Evolutionary conservation across 2,329 filamentous ascomycete species (phyloP).

Genomic region (Apiospora aurea): DNA sequence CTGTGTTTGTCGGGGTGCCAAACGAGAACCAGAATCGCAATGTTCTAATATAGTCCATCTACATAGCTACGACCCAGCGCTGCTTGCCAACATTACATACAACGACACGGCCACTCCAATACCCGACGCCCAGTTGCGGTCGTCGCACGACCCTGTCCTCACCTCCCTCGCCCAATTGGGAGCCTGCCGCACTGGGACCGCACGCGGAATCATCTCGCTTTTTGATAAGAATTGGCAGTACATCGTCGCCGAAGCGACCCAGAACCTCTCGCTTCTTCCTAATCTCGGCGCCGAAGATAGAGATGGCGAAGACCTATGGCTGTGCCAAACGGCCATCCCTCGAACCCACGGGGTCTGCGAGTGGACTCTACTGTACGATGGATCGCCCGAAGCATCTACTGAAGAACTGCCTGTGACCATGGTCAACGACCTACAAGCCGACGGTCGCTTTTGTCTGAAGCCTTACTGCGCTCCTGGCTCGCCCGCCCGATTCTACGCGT

Average conservation of each 20-base stretch:
- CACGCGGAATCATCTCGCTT: constrained; percentile 55
- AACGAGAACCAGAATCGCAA: background rate
- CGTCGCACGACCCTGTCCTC: constrained; percentile 37
- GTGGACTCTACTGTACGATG: constrained; percentile 1
- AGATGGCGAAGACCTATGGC: constrained; percentile 29
- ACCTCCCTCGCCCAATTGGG: constrained; percentile 59
- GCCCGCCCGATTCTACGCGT: constrained; percentile 29
- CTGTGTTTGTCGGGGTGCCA: background rate
- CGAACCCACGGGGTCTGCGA: constrained; percentile 40
- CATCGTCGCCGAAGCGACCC: constrained; percentile 59
- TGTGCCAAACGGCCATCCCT: constrained; percentile 40
- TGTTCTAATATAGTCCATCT: background rate
- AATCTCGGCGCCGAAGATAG: constrained; percentile 26
- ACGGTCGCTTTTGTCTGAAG: background rate
- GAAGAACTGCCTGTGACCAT: background rate
- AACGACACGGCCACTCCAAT: background rate
- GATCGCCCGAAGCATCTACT: no score
- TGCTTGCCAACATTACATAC: background rate
- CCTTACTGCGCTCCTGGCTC: background rate
- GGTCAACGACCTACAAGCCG: background rate
- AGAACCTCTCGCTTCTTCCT: constrained; percentile 46
- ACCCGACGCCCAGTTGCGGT: background rate
- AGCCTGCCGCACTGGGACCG: constrained; percentile 48
- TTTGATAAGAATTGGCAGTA: constrained; percentile 57
- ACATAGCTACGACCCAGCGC: constrained; percentile 1